A percentile compares a stretch with the other conserved stretches of the same genome.
Conservation (phyloP, 108 stramenopile genomes). For the Skeletonema tropicum region DNA sequence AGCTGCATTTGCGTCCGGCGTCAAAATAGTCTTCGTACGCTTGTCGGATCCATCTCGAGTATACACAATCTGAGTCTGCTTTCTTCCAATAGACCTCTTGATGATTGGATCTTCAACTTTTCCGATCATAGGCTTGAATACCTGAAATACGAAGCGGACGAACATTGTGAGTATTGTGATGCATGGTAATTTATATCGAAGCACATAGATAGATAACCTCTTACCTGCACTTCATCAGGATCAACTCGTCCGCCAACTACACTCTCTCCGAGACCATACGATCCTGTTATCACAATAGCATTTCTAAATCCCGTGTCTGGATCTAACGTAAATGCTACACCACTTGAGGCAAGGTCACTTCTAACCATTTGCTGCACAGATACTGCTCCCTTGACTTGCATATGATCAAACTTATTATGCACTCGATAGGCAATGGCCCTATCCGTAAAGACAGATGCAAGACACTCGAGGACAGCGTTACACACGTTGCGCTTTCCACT, state of each 20-base stretch:
- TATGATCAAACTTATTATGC: slow-evolving; percentile 48
- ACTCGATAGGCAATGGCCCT: slow-evolving; percentile 52
- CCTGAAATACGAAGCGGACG: slow-evolving; percentile 9
- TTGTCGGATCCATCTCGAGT: slow-evolving; percentile 36
- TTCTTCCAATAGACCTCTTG: slow-evolving; percentile 31
- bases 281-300: slow-evolving; percentile 44
- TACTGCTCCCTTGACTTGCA: slow-evolving; percentile 47
- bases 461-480: slow-evolving; percentile 31
- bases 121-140: slow-evolving; percentile 53
- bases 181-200: slow-evolving; percentile 4
- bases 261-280: slow-evolving; percentile 49
- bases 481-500: slow-evolving; percentile 20
- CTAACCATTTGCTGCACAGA: slow-evolving; percentile 52
- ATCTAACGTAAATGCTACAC: slow-evolving; percentile 49
- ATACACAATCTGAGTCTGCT: slow-evolving; percentile 39
- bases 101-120: slow-evolving; percentile 48
- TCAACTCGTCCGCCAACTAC: slow-evolving; percentile 51
- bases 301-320: slow-evolving; percentile 52
- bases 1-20: slow-evolving; percentile 27
- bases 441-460: slow-evolving; percentile 47
- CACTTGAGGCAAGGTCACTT: slow-evolving; percentile 38
- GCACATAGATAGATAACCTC: background rate
- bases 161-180: background rate
- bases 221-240: slow-evolving; percentile 29
- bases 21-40: slow-evolving; percentile 33